Conservation (phyloP, 768 basidiomycete genomes). For the Strobilomyces confusus region DNA sequence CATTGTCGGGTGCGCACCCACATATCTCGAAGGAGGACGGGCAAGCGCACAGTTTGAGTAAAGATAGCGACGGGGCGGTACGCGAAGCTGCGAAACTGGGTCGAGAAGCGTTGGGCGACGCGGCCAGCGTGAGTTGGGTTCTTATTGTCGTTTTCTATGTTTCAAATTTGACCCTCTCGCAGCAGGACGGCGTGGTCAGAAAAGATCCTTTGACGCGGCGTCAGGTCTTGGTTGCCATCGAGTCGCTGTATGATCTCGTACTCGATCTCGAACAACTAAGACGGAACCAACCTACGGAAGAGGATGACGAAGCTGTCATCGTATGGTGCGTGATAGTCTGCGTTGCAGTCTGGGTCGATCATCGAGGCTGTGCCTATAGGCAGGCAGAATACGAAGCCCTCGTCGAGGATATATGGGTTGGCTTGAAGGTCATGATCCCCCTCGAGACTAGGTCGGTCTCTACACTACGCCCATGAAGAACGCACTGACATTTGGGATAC, state of each 20-base stretch:
- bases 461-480: background rate
- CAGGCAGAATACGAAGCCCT: constrained; percentile 50
- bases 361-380: constrained; percentile 37
- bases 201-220: constrained; percentile 76
- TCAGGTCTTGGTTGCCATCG: constrained; percentile 73
- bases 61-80: constrained; percentile 52
- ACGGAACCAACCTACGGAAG: constrained; percentile 64
- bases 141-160: background rate
- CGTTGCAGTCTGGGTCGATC: background rate
- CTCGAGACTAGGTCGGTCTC: constrained; percentile 80
- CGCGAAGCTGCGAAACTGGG: constrained; percentile 74
- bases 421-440: constrained; percentile 82
- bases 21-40: constrained; percentile 54
- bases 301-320: constrained; percentile 40
- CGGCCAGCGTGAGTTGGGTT: constrained; percentile 42
- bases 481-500: background rate
- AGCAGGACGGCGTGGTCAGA: constrained; percentile 62
- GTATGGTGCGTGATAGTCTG: constrained; percentile 41
- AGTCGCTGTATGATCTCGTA: constrained; percentile 80
- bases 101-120: constrained; percentile 64
- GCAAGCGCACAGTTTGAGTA: constrained; percentile 18
- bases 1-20: constrained; percentile 39
- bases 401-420: constrained; percentile 74
- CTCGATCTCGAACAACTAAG: constrained; percentile 83
- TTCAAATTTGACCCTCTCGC: constrained; percentile 1